Evolutionary conservation across 2,329 filamentous ascomycete genomes (phyloP).

Genomic region (Beauveria medogensis): DNA sequence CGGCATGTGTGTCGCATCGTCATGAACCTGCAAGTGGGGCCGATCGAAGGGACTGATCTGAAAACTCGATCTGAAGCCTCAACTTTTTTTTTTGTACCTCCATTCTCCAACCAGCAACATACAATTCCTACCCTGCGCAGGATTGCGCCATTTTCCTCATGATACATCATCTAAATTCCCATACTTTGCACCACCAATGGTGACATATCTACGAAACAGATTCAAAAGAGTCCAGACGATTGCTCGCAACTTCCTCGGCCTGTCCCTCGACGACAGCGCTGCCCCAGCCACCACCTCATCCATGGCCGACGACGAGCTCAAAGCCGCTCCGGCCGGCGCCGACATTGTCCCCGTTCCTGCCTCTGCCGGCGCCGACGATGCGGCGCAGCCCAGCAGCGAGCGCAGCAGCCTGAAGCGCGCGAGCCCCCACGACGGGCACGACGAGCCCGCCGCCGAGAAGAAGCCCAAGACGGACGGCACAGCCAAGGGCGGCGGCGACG

Average conservation of each 20-base stretch:
- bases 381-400: constrained; percentile 20
- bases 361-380: background rate
- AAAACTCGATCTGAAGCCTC: background rate
- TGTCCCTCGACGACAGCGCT: background rate
- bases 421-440: constrained; percentile 34
- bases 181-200: constrained; percentile 7
- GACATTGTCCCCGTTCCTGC: background rate
- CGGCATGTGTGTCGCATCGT: background rate
- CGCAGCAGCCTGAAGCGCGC: constrained; percentile 40
- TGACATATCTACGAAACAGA: constrained; percentile 13
- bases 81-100: background rate
- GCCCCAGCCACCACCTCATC: background rate
- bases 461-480: constrained; percentile 16
- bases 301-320: constrained; percentile 1
- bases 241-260: constrained; percentile 13
- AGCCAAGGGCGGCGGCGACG: constrained; percentile 21
- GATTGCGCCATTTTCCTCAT: background rate
- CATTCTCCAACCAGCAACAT: background rate
- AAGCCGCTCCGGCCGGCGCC: background rate
- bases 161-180: background rate
- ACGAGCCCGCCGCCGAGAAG: background rate
- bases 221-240: constrained; percentile 16
- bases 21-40: background rate
- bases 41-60: background rate
- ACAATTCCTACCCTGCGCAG: background rate